These are phyloP conservation scores for Phytophthora megakarya DNA, from an alignment of 352 stramenopile genomes.

Conservation along the genomic window DNA sequence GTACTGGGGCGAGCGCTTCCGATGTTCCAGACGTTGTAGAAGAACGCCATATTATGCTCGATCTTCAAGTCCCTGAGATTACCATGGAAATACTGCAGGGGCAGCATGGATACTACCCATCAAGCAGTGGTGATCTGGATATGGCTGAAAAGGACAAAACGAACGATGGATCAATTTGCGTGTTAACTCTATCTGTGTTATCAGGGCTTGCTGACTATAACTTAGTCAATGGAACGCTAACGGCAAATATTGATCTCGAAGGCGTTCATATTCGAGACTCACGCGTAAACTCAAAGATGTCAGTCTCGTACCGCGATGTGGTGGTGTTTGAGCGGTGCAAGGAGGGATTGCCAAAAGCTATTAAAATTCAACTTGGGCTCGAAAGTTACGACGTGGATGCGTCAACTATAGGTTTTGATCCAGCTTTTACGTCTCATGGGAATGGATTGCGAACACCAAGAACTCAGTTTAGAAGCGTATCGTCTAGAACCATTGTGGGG, in stretches of 20 bases:
- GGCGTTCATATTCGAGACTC: constrained; percentile 75
- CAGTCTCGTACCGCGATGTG: constrained; percentile 69
- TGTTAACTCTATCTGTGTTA: constrained; percentile 59
- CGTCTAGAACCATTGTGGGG: constrained; percentile 42
- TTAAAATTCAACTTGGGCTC: constrained; percentile 66
- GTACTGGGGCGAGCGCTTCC: constrained; percentile 29
- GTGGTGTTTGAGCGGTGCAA: constrained; percentile 66
- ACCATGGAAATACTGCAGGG: constrained; percentile 82
- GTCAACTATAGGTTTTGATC: constrained; percentile 49
- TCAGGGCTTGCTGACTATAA: constrained; percentile 58
- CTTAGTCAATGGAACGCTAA: constrained; percentile 49
- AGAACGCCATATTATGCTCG: constrained; percentile 64
- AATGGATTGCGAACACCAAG: constrained; percentile 28
- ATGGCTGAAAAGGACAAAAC: constrained; percentile 71
- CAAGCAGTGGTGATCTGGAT: constrained; percentile 71
- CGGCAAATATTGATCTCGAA: constrained; percentile 56
- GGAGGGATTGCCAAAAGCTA: constrained; percentile 50
- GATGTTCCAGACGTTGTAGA: constrained; percentile 48
- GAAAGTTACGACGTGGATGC: constrained; percentile 49
- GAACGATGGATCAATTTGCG: constrained; percentile 75
- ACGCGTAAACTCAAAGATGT: constrained; percentile 58
- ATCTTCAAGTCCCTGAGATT: constrained; percentile 68
- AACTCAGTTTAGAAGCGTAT: constrained; percentile 48
- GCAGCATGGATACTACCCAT: constrained; percentile 79
- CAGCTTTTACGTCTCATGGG: constrained; percentile 37